Conservation (phyloP, 169 alveolate species). For the Cryptosporidium xiaoi region DNA sequence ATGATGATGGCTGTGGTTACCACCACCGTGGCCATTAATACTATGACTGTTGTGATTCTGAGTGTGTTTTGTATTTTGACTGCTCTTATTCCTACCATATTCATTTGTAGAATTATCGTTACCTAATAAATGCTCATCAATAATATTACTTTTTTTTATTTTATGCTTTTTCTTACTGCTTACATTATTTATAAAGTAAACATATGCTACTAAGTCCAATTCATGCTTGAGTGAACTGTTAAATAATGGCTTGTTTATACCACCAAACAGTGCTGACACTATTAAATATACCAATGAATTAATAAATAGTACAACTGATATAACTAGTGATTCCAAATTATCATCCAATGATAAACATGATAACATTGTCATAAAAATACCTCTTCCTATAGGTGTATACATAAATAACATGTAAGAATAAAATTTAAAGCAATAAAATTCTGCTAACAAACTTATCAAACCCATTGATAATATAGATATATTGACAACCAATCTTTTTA, state of each 20-base stretch:
- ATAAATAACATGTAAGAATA: conserved; percentile 55
- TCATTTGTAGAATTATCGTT: not conserved
- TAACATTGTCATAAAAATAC: conserved; percentile 32
- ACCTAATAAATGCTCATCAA: not conserved
- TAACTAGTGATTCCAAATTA: conserved; percentile 24
- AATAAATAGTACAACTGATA: not conserved
- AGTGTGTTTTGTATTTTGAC: not conserved
- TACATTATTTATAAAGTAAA: conserved; percentile 21
- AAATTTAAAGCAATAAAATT: conserved; percentile 45
- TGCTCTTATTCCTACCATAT: not conserved
- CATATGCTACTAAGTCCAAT: conserved; percentile 8
- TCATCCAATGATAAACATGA: conserved; percentile 28
- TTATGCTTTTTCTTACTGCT: too few species aligned
- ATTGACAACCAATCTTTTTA: conserved; percentile 27
- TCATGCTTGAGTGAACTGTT: conserved; percentile 48
- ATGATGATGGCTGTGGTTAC: not conserved
- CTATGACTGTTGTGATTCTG: not conserved
- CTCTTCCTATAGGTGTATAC: conserved; percentile 72
- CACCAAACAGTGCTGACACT: conserved; percentile 58
- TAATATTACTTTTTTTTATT: not conserved
- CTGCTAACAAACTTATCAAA: conserved; percentile 36
- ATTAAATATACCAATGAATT: conserved; percentile 23
- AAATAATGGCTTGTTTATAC: conserved; percentile 57
- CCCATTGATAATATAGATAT: conserved; percentile 10
- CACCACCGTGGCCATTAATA: not conserved